phyloP scores from a whole-genome alignment of 257 asterid species.

The Paraleonurus japonicus region DNA sequence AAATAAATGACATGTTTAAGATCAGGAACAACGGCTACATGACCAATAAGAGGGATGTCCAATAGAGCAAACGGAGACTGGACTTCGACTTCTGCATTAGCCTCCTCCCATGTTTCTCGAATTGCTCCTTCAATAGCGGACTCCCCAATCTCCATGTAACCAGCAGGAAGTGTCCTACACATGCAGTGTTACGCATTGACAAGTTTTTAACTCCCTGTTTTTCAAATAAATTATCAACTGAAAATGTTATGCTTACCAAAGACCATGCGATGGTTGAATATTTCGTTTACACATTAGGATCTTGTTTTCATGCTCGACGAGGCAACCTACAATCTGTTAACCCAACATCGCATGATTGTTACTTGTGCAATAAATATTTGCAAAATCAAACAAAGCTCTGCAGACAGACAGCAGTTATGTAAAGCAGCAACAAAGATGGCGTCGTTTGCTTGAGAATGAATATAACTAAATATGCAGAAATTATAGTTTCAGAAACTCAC shows the following conservation, averaged over 20 bases:
- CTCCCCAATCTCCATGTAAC: constrained; percentile 96
- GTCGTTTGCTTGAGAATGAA: neutral
- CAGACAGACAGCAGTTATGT: too few relatives aligned
- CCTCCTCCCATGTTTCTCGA: constrained; percentile 97
- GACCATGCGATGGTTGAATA: constrained; percentile 91
- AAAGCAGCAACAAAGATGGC: neutral
- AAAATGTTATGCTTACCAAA: constrained; percentile 68
- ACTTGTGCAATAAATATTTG: constrained; percentile 8
- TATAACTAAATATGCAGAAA: neutral
- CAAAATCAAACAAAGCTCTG: neutral
- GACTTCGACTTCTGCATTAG: constrained; percentile 86
- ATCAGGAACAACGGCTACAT: constrained; percentile 41
- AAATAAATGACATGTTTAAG: constrained; percentile 1
- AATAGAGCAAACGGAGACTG: constrained; percentile 78
- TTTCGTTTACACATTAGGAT: constrained; percentile 82
- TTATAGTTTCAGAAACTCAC: neutral
- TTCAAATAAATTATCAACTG: neutral
- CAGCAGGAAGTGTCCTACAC: constrained; percentile 97
- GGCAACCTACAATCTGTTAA: constrained; percentile 89
- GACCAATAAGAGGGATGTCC: constrained; percentile 96
- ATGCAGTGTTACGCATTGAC: neutral
- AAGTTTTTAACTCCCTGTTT: neutral
- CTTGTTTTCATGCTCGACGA: constrained; percentile 90
- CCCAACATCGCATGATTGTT: neutral
- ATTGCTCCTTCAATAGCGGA: constrained; percentile 89